Evolutionary conservation across 257 asterid genomes (phyloP), one percentile per base, ranked within the genome.

Genomic region (Solanum clarkiae): DNA sequence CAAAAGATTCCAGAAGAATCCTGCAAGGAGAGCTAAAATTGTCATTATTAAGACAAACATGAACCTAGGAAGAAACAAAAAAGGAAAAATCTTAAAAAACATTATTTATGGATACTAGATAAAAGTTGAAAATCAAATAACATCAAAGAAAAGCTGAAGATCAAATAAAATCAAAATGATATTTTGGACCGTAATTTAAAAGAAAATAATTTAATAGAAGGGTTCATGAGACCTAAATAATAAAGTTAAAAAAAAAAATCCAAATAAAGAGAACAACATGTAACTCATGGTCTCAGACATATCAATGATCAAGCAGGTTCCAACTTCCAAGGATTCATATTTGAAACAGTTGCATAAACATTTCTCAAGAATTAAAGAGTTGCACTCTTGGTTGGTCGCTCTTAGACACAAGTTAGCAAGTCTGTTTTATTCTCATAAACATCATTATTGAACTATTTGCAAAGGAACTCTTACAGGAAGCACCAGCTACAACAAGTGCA

Each of bases 1-100:
- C 97, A 94, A 87, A 94, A 94, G 79, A 94, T 94, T 74, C 98
- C 98, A 47, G 96, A 89, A 70, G 96, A 90, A 86, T 94, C 98
- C 97, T 94, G 87, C 86, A 59, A 44, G 81, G 75, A 63, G 56
- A 72, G 42, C 63, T 51, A 77, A 51, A 77, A 77, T 45, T 77
- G 82, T 62, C 79, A 45, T 45, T 47, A 32, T 85, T 36, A 85
- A 56, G 69, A 8, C 68, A 79, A 56, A 51, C 80, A 15, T 26
- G 70, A 74, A n/a, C 62, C 86, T 22, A 56, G 62, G 81, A 45
- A 22, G 54, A 81, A 82, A 63, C 24, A 29, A 82, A 66, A 68
- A 82, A 16, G 66, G 32, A 79, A 79, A 17, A 29, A 16, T 2
- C 17, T 42, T 32, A 40, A 10, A 26, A 77, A 22, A 26, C n/a